Evolutionary conservation across 2,329 filamentous ascomycete species (phyloP).

Genomic region (Sclerotinia borealis): DNA sequence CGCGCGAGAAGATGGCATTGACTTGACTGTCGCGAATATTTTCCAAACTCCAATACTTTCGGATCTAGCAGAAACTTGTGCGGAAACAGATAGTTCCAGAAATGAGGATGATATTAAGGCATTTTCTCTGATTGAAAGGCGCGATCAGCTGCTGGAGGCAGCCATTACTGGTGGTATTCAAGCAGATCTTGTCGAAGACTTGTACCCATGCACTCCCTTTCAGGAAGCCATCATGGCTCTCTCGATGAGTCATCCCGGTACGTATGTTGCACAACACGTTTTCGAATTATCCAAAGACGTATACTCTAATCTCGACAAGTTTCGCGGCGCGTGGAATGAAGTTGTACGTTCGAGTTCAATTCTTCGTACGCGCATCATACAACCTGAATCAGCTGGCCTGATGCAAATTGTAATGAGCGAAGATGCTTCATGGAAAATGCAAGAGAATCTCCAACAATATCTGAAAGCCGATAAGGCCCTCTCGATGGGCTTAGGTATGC

Average conservation of each 20-base stretch:
- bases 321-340: slow-evolving; percentile 16
- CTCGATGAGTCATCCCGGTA: slow-evolving; percentile 28
- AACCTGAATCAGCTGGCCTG: slow-evolving; percentile 23
- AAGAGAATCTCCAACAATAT: slow-evolving; percentile 19
- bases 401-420: slow-evolving; percentile 18
- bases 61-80: slow-evolving; percentile 33
- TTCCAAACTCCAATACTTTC: slow-evolving; percentile 38
- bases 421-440: slow-evolving; percentile 12
- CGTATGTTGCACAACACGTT: slow-evolving; percentile 33
- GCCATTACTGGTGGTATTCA: not conserved
- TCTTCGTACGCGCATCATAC: slow-evolving; percentile 24
- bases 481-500: not conserved
- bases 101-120: not conserved
- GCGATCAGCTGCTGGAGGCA: slow-evolving; percentile 22
- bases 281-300: slow-evolving; percentile 19
- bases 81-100: slow-evolving; percentile 21
- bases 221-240: slow-evolving; percentile 36
- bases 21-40: slow-evolving; percentile 38
- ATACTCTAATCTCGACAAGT: slow-evolving; percentile 15
- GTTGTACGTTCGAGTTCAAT: slow-evolving; percentile 8
- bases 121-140: slow-evolving; percentile 21
- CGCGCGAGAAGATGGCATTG: slow-evolving; percentile 26
- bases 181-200: slow-evolving; percentile 29
- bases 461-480: not conserved
- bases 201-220: slow-evolving; percentile 34